Evolutionary conservation across 352 stramenopile species (phyloP).

Genomic region (Pythium apleroticum): DNA sequence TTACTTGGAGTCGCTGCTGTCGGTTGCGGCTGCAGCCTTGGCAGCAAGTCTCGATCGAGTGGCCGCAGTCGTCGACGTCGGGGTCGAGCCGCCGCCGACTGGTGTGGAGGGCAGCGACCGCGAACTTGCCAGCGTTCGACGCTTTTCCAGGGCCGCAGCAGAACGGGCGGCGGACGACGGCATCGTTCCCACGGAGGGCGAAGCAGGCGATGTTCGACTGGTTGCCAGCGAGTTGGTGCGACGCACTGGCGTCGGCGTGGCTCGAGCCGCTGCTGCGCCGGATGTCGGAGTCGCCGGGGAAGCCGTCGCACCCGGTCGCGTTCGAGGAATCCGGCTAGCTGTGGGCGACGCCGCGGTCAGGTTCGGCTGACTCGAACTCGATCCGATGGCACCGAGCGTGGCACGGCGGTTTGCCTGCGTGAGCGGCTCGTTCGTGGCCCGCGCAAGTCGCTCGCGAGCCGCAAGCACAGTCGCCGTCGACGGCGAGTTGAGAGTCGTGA

Average conservation of each 20-base stretch:
- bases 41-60: not conserved
- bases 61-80: constrained; percentile 4
- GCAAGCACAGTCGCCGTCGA: constrained; percentile 18
- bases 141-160: constrained; percentile 18
- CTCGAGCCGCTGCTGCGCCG: constrained; percentile 4
- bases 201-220: not conserved
- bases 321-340: constrained; percentile 10
- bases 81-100: not conserved
- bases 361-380: constrained; percentile 20
- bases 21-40: not conserved
- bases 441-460: constrained; percentile 27
- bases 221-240: constrained; percentile 17
- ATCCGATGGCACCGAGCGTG: constrained; percentile 27
- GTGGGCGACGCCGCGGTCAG: not conserved
- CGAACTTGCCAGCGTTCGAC: constrained; percentile 19
- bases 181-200: constrained; percentile 1
- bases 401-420: constrained; percentile 24
- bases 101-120: constrained; percentile 24
- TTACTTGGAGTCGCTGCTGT: not conserved
- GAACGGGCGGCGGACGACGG: constrained; percentile 9
- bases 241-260: constrained; percentile 10
- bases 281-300: constrained; percentile 13
- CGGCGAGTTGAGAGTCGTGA: constrained; percentile 26
- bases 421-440: constrained; percentile 14
- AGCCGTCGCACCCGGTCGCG: not conserved